Conservation (phyloP, 257 asterid genomes). For the Petrea volubilis region DNA sequence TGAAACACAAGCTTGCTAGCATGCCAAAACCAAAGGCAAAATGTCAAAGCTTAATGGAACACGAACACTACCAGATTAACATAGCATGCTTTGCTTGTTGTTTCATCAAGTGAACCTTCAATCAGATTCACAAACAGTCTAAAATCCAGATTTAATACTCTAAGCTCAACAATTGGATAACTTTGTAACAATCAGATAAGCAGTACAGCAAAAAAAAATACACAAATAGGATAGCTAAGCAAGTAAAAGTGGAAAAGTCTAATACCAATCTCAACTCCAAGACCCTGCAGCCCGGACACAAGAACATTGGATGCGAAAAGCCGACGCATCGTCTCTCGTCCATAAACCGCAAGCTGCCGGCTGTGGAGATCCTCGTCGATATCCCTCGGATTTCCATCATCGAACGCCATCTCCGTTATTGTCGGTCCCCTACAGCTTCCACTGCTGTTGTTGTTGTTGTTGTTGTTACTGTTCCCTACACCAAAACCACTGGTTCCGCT, state of each 20-base stretch:
- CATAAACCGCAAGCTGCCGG: constrained; percentile 93
- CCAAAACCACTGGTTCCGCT: constrained; percentile 26
- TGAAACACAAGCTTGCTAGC: too few species aligned
- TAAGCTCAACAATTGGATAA: neutral
- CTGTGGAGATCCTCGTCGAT: constrained; percentile 99
- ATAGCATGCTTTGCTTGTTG: neutral
- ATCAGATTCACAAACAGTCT: too few species aligned
- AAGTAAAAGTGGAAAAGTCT: neutral
- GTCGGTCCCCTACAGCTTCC: constrained; percentile 42
- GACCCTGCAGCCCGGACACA: constrained; percentile 91
- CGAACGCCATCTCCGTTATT: constrained; percentile 79
- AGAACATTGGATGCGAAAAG: constrained; percentile 87
- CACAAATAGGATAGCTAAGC: neutral
- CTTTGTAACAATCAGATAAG: neutral
- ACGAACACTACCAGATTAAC: neutral
- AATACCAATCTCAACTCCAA: constrained; percentile 90
- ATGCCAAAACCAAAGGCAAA: neutral
- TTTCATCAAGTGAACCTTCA: neutral
- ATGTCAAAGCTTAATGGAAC: neutral
- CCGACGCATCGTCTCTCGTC: constrained; percentile 92
- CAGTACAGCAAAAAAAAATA: neutral
- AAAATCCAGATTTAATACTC: neutral
- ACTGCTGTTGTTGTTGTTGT: constrained; percentile 40
- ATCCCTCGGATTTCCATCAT: constrained; percentile 72
- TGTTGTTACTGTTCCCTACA: constrained; percentile 39